These are phyloP conservation scores for Macadamia integrifolia DNA, from an alignment of 164 flowering plant genomes.

Conservation along the genomic window DNA sequence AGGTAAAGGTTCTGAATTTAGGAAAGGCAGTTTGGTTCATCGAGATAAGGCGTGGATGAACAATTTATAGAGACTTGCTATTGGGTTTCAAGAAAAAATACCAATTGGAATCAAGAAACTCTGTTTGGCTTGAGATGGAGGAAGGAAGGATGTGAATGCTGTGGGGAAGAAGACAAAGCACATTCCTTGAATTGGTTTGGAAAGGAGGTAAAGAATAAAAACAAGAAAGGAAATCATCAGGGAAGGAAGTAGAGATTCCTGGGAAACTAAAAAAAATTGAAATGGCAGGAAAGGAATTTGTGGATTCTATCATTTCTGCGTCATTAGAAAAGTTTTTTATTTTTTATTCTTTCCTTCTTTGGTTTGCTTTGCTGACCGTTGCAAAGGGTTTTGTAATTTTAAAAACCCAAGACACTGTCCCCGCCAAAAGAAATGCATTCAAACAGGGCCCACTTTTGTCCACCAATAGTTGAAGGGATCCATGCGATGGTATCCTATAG, in stretches of 20 bases:
- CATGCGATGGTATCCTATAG: no score
- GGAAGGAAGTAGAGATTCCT: neutral
- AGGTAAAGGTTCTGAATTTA: neutral
- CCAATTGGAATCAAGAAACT: neutral
- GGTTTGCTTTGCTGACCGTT: constrained; percentile 9
- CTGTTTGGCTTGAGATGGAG: constrained; percentile 7
- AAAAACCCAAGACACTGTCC: neutral
- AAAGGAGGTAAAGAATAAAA: constrained; percentile 9
- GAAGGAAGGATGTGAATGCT: constrained; percentile 4
- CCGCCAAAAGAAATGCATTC: constrained; percentile 7
- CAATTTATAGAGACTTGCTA: constrained; percentile 13
- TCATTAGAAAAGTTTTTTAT: no score
- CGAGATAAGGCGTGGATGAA: neutral
- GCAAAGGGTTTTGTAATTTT: neutral
- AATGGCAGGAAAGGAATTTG: constrained; percentile 4
- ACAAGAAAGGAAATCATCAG: constrained; percentile 31
- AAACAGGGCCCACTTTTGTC: no score
- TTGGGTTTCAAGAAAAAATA: constrained; percentile 2
- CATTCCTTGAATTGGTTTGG: constrained; percentile 17
- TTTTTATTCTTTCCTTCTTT: constrained; percentile 17
- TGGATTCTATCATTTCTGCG: neutral
- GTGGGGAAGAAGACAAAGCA: constrained; percentile 23
- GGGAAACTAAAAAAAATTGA: no score
- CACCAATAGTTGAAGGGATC: no score
- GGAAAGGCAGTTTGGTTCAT: neutral